These are phyloP conservation scores for Hypocreales sp. DNA, from an alignment of 2,329 filamentous ascomycete genomes.

Conservation along the genomic window DNA sequence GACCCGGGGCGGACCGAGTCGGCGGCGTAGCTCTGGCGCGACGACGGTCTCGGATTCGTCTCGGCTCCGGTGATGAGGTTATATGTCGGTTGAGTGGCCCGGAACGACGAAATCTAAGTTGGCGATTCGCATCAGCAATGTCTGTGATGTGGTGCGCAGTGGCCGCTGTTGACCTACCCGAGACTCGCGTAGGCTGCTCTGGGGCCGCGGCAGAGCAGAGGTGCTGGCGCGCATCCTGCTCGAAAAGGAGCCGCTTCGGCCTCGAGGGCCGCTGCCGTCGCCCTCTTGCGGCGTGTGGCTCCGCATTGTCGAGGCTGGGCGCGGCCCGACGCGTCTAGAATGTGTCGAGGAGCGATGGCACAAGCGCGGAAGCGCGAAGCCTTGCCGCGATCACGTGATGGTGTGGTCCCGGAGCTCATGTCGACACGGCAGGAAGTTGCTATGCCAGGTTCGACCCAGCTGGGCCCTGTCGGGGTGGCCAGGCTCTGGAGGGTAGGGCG, in stretches of 20 bases:
- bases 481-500: no score
- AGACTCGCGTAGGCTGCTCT: slow-evolving; percentile 19
- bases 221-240: slow-evolving; percentile 19
- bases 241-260: slow-evolving; percentile 13
- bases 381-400: no score
- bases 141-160: neutral
- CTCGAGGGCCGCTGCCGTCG: slow-evolving; percentile 11
- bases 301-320: no score
- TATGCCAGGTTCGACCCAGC: no score
- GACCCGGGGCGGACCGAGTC: slow-evolving; percentile 31
- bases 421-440: no score
- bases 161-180: slow-evolving; percentile 18
- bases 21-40: slow-evolving; percentile 23
- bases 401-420: no score
- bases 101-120: slow-evolving; percentile 29
- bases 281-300: slow-evolving; percentile 16
- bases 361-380: no score
- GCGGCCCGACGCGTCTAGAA: no score
- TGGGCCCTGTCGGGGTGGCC: no score
- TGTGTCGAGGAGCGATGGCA: no score
- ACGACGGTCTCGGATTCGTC: slow-evolving; percentile 19
- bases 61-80: slow-evolving; percentile 43
- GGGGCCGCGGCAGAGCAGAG: slow-evolving; percentile 19
- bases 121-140: no score
- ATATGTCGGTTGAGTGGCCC: slow-evolving; percentile 39